Base-by-base conservation (phyloP, 1,139 yeast species). In the Protomyces inundatus region DNA sequence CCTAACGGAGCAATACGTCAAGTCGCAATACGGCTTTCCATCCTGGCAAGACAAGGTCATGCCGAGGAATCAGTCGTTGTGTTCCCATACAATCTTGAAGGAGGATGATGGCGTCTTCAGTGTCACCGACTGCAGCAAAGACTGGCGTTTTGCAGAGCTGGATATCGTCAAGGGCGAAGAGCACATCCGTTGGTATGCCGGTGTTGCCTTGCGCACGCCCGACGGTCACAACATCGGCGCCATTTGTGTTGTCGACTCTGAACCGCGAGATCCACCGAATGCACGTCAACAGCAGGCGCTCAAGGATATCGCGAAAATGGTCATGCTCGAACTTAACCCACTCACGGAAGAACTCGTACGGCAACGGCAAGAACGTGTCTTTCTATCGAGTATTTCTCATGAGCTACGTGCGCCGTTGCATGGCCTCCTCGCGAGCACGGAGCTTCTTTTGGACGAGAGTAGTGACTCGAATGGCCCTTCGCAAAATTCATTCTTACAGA, bases 391-490 rank as follows among this genome's bases (percentile, higher is more conserved):
- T 16, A 52, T 62, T 30, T 37, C 53, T 5, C 66, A 62, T 33
- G 65, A 62, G 35, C 37, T 62, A 16, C 50, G 65, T 6, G 53
- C 58, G 6, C 65, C 65, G 4, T 51, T 62, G 23, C 62, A 56
- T 48, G 65, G 65, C 6, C 50, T 62, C 33, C 45, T 62, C n/a
- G 65, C 65, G 7, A 57, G 63, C 45, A 64, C 63, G 9, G 65
- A 62, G 45, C 50, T 62, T 23, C 46, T 57, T n/a, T 14, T 62
- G 30, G 48, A 53, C 7, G 65, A 62, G 14, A 9, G 32, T 1
- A 53, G 39, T 10, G 58, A 59, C 23, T 35, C 54, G 9, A 40
- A 36, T 16, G 52, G 55, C 10, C 62, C 54, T 7, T 48, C 55
- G 10, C 65, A 62, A 40, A 46, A 16, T 6, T 46, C 48, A 3